Conservation (phyloP, 306 rosid genomes). For the Parietaria judaica region DNA sequence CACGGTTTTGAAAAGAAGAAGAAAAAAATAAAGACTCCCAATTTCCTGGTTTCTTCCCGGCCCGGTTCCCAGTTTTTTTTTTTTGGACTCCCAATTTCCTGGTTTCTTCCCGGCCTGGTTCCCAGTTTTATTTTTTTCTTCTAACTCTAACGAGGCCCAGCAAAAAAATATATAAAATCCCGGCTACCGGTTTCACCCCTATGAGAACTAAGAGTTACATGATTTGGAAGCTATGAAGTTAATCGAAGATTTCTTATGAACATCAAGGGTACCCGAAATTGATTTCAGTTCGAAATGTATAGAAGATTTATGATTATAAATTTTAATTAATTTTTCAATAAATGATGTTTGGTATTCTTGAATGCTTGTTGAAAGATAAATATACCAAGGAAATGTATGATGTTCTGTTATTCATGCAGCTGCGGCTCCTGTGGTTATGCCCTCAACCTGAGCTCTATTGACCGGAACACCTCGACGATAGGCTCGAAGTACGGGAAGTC, state of each 20-base stretch:
- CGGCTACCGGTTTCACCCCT: too few species aligned
- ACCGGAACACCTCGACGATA: slow-evolving; percentile 58
- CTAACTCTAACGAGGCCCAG: too few species aligned
- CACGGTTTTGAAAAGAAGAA: too few species aligned
- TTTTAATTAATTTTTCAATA: background rate
- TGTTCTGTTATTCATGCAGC: slow-evolving; percentile 34
- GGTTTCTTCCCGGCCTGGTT: too few species aligned
- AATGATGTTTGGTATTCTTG: background rate
- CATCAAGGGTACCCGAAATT: background rate
- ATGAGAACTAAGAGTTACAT: too few species aligned
- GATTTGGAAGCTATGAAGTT: background rate
- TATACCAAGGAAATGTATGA: background rate
- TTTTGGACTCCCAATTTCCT: too few species aligned
- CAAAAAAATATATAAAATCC: too few species aligned
- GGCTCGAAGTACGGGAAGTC: slow-evolving; percentile 85
- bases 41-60: too few species aligned
- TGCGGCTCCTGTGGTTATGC: slow-evolving; percentile 87
- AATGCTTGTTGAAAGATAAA: background rate
- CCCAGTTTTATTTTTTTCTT: too few species aligned
- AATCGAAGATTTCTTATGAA: too few species aligned
- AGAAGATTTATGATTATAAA: background rate
- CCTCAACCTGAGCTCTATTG: slow-evolving; percentile 64
- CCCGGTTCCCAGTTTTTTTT: too few species aligned
- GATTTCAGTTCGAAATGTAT: background rate
- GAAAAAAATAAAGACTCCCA: too few species aligned